Conservation (phyloP, 352 stramenopile species). For the Saprolegnia diclina region DNA sequence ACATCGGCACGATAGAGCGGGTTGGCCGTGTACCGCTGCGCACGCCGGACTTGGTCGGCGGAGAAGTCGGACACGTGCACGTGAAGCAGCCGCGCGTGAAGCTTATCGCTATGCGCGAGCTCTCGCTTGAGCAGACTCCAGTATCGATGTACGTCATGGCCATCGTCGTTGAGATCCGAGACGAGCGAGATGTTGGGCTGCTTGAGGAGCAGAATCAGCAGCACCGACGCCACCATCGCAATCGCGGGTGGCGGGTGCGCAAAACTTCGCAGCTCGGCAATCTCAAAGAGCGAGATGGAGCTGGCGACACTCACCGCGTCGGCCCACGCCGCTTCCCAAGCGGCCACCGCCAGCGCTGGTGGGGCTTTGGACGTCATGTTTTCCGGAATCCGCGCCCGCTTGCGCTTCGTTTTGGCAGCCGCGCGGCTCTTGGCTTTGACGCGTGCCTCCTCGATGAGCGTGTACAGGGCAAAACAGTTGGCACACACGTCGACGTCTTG, state of each 20-base stretch:
- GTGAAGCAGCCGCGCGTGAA: slow-evolving; percentile 41
- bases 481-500: slow-evolving; percentile 68
- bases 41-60: slow-evolving; percentile 33
- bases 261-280: slow-evolving; percentile 77
- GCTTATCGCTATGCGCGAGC: slow-evolving; percentile 59
- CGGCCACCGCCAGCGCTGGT: slow-evolving; percentile 16
- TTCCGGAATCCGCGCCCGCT: not conserved
- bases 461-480: slow-evolving; percentile 80
- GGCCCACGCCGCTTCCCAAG: slow-evolving; percentile 41
- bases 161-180: not conserved
- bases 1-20: slow-evolving; percentile 53
- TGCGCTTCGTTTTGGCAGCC: slow-evolving; percentile 22
- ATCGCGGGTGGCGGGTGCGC: slow-evolving; percentile 69
- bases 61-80: slow-evolving; percentile 43
- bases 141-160: slow-evolving; percentile 12
- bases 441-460: slow-evolving; percentile 61
- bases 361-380: slow-evolving; percentile 6
- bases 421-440: slow-evolving; percentile 58
- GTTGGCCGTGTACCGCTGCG: slow-evolving; percentile 53
- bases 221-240: slow-evolving; percentile 59
- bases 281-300: slow-evolving; percentile 54
- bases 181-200: slow-evolving; percentile 27
- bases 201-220: slow-evolving; percentile 51
- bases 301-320: slow-evolving; percentile 32
- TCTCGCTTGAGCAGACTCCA: slow-evolving; percentile 47